phyloP scores from a whole-genome alignment of 495 filamentous ascomycete species.

The Penicillium mononematosum region DNA sequence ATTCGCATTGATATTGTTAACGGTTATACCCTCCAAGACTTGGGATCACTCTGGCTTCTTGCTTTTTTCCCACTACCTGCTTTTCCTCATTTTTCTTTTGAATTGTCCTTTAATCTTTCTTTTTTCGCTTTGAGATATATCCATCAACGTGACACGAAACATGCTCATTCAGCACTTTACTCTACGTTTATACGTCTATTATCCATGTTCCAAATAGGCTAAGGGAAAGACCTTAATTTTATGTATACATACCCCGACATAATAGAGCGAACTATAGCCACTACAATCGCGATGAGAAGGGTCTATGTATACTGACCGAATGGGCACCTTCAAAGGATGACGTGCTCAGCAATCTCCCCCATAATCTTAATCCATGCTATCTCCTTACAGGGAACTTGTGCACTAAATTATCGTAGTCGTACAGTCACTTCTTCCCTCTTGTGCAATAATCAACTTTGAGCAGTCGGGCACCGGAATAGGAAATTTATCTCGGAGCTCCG shows the following conservation, averaged over 20 bases:
- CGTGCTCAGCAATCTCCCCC: not conserved
- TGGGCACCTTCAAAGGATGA: not conserved
- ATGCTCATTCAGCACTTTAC: not conserved
- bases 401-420: not conserved
- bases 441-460: not conserved
- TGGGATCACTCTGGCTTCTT: not conserved
- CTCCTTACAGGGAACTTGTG: not conserved
- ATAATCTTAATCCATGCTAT: too few species aligned
- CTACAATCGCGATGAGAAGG: not conserved
- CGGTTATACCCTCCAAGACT: not conserved
- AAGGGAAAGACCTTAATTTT: not conserved
- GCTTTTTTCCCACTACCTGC: not conserved
- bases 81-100: not conserved
- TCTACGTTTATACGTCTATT: not conserved
- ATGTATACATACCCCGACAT: not conserved
- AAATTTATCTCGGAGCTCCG: not conserved
- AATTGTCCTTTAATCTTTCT: not conserved
- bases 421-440: not conserved
- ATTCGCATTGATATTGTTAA: not conserved
- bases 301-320: not conserved
- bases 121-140: constrained; percentile 10
- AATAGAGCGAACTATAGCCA: not conserved
- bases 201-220: not conserved
- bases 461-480: not conserved
- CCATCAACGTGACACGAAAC: constrained; percentile 1